Base-by-base conservation (phyloP, 768 basidiomycete genomes). In the Phaffia tasmanica region DNA sequence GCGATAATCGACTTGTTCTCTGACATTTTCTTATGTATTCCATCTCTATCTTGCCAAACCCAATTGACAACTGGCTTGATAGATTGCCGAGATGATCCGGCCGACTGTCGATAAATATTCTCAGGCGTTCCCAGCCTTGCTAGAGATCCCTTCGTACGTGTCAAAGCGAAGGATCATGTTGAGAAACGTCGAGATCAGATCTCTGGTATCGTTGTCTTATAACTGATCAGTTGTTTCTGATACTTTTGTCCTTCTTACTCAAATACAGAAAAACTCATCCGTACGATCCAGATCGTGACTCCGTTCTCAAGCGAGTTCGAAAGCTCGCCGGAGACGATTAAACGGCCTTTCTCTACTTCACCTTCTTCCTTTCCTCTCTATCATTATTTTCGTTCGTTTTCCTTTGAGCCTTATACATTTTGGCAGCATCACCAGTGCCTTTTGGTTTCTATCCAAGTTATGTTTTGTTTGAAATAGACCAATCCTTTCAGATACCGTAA, bases 11-110 rank as follows among this genome's bases (percentile, higher is more conserved):
- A 56, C 16, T 16, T 54, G 5, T 56, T 25, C 11, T 5, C 63
- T 21, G 48, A 25, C 42, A 14, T 23, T 1, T 25, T 30, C 11
- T 30, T 19, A 6, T 19, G 55, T 25, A 23, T n/a, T 18, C 55
- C 56, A 8, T 23, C 54, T 5, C 16, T 16, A 7, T 19, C 9
- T 30, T 46, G 7, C 29, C 49, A 27, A 47, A 30, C 11, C 61
- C 16, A 3, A 65, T 51, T 0, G 23, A 48, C 42, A 25, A 21
- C 18, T 30, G 16, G 56, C 25, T 3, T 6, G 7, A 29, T 75
- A 97, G 95, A 81, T 98, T 72, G 95, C 95, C 68, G 95, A 98
- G 80, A 90, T 88, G 81, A 99, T 99, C 70, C 81, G 95, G 48
- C 90, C 90, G 0, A 84, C 88, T 0, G 90, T 99, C 16, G 95